Base-by-base conservation (phyloP, 371 early-diverging fungal species). In the Syncephalastrum racemosum region DNA sequence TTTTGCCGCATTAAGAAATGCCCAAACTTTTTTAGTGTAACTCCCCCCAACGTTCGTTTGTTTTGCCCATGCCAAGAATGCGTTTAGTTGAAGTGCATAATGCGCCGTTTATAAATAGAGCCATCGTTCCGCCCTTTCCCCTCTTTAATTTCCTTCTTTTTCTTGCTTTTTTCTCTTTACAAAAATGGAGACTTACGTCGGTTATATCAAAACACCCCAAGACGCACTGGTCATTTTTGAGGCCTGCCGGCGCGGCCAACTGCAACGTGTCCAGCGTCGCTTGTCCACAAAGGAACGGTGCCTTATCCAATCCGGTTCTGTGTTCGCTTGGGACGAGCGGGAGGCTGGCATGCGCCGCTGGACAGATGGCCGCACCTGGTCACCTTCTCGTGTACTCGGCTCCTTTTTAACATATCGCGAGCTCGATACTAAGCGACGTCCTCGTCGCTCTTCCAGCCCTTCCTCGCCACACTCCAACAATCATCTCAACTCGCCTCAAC, bases 301-400 rank as follows among this genome's bases (percentile, higher is more conserved):
- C 18, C 71, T 77, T 10, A 91, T 95, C 58, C 80, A 81, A n/a
- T 90, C 94, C 4, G 94, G 94, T 0, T 87, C 92, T 0, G 86
- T 94, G 2, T 94, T 90, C 64, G 88, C 91, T 18, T 94, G 89
- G 84, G 91, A 92, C 66, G 93, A 94, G 75, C 80, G 85, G 18
- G 94, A 92, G 60, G 85, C 90, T 2, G 91, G 94, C 0, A 93
- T 95, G 85, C 76, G 89, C 52, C 79, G 95, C 13, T 95, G 95
- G 95, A 95, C 95, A 3, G 95, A 94, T 63, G 93, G 94, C 13
- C 82, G 88, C 46, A 86, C 86, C 45, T 93, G 94, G 95, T 90
- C 91, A 15, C 91, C 94, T 1, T 88, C 88, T 52, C 81, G 95
- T 36, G 89, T 90, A 2, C 75, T 83, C n/a, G 90, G 91, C n/a